Percentiles rank a stretch among this genome's conserved stretches.
Evolutionary conservation across 345 rosid genomes (phyloP).

Genomic region (Aquilaria yunnanensis): DNA sequence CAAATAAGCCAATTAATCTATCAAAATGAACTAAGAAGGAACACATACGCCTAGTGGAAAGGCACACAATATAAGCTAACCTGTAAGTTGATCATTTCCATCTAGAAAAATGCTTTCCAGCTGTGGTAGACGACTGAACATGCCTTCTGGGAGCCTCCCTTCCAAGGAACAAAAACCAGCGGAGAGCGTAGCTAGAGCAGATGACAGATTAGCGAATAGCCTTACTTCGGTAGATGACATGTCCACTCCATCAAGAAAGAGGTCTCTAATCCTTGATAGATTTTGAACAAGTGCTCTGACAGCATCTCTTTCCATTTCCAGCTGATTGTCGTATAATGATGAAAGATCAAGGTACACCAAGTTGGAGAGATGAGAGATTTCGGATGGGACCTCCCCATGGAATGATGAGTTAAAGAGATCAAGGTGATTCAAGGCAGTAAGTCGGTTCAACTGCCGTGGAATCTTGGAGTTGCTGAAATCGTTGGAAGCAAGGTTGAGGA

Average conservation of each 20-base stretch:
- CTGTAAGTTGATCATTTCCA: too few species aligned
- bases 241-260: too few species aligned
- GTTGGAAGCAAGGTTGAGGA: background rate
- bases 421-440: constrained; percentile 5
- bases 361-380: background rate
- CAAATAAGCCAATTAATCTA: too few species aligned
- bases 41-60: too few species aligned
- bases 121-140: background rate
- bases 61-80: too few species aligned
- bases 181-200: background rate
- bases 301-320: background rate
- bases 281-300: too few species aligned
- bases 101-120: too few species aligned
- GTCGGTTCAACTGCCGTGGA: background rate
- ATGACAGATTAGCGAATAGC: constrained; percentile 6
- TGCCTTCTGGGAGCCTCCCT: background rate
- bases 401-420: constrained; percentile 2
- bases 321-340: too few species aligned
- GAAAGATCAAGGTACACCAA: constrained; percentile 5
- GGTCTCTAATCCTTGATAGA: too few species aligned
- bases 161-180: background rate
- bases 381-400: background rate
- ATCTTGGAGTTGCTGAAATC: constrained; percentile 1
- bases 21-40: too few species aligned
- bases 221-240: too few species aligned